These are phyloP conservation scores for Avicennia marina DNA, from an alignment of 257 asterid genomes.

Conservation along the genomic window DNA sequence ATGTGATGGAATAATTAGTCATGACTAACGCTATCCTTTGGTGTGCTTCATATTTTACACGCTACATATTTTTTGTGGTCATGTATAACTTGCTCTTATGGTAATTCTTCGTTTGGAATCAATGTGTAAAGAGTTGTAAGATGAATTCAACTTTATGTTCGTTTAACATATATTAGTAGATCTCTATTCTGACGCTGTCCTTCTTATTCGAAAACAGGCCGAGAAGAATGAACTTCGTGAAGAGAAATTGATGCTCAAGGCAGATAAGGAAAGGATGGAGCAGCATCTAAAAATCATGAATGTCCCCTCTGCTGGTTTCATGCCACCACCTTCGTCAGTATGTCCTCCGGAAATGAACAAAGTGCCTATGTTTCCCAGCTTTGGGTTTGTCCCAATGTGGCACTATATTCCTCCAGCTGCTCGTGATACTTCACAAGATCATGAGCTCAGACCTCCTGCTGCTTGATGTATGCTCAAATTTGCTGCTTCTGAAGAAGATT, in stretches of 20 bases:
- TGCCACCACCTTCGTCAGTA: conserved; percentile 63
- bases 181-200: neutral
- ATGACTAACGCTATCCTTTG: neutral
- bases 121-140: no score
- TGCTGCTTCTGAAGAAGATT: neutral
- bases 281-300: conserved; percentile 56
- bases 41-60: no score
- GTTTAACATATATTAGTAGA: neutral
- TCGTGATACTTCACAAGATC: conserved; percentile 79
- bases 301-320: conserved; percentile 49
- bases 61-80: no score
- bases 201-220: conserved; percentile 33
- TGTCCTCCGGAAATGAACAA: conserved; percentile 45
- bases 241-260: conserved; percentile 67
- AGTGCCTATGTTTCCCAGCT: conserved; percentile 71
- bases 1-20: neutral
- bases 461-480: conserved; percentile 36
- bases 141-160: no score
- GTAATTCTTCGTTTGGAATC: no score
- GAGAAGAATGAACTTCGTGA: conserved; percentile 88
- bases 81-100: no score
- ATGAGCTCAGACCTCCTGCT: conserved; percentile 78
- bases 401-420: conserved; percentile 66
- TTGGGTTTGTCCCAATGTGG: conserved; percentile 75
- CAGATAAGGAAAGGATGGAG: conserved; percentile 74